Evolutionary conservation across 2,329 filamentous ascomycete species (phyloP), one percentile per base, ranked within the genome.

Genomic region (Arthrobotrys conoides): DNA sequence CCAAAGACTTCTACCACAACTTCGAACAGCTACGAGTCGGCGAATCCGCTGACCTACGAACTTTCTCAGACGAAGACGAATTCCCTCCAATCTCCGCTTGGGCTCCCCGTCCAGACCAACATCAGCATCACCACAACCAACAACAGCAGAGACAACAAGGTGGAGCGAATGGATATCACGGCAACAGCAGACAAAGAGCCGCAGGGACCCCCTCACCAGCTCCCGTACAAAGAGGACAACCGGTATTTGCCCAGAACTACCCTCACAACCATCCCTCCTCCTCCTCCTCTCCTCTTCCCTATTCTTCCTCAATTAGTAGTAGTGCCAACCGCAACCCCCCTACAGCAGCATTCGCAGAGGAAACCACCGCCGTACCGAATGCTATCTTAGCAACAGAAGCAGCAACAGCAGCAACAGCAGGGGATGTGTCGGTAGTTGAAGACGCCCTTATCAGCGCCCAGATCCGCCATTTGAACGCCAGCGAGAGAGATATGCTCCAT

Each of bases 241-340:
- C 75, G 75, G 75, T 78, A 78, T 78, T 78, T 78, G 75, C 75
- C 64, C 75, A 78, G 59, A 78, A 72, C 68, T 64, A 72, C 75
- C 75, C 75, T 51, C 48, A 16, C 53, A 63, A 72, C 59, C 46
- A 41, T 61, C 48, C 55, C 49, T 64, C 59, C 12, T 49, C 41
- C 24, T 44, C 46, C 53, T 57, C 69, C n/a, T 49, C 38, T 41
- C 44, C 44, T 48, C 44, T 22, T 20, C 44, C 44, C 27, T 30
- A 30, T 22, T 48, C 44, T 65, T 55, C 69, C 33, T 48, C 38
- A 20, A 18, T 63, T 66, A 72, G 55, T 71, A 64, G 55, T 71
- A 64, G 46, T 49, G 64, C 59, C 57, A 71, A 55, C 22, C 48
- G 41, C 75, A 68, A 64, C 68, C 59, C 65, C 22, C 44, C 2